phyloP scores from a whole-genome alignment of 2,329 filamentous ascomycete genomes.

The Exophiala sp. region DNA sequence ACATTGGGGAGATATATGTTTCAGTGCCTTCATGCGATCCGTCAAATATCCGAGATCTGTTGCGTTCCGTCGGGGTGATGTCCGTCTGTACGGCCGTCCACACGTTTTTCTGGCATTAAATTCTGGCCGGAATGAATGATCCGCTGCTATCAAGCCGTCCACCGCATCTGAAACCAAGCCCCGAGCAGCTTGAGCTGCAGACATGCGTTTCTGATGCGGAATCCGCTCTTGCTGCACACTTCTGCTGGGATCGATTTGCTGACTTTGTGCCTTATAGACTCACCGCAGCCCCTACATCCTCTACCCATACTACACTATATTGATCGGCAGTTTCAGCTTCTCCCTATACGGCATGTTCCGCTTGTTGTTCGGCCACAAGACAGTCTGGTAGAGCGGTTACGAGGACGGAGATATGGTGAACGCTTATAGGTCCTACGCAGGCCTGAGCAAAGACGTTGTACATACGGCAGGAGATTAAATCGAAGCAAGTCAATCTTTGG shows the following conservation, averaged over 20 bases:
- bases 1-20: too few species aligned
- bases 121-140: too few species aligned
- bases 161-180: too few species aligned
- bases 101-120: too few species aligned
- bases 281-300: constrained; percentile 52
- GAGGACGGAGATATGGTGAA: neutral
- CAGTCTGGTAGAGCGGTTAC: constrained; percentile 42
- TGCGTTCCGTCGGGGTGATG: too few species aligned
- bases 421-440: neutral
- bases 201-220: neutral
- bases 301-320: constrained; percentile 52
- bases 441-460: constrained; percentile 13
- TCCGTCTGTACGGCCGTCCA: too few species aligned
- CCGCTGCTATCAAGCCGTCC: too few species aligned
- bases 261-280: constrained; percentile 38
- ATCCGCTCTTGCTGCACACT: neutral
- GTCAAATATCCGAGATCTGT: too few species aligned
- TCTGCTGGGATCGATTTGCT: neutral
- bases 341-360: constrained; percentile 42
- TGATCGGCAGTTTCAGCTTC: constrained; percentile 24
- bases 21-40: too few species aligned
- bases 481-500: neutral
- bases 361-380: constrained; percentile 56
- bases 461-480: constrained; percentile 12
- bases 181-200: too few species aligned